Evolutionary conservation across 1,139 yeast species (phyloP).

Genomic region (Yarrowia galli): DNA sequence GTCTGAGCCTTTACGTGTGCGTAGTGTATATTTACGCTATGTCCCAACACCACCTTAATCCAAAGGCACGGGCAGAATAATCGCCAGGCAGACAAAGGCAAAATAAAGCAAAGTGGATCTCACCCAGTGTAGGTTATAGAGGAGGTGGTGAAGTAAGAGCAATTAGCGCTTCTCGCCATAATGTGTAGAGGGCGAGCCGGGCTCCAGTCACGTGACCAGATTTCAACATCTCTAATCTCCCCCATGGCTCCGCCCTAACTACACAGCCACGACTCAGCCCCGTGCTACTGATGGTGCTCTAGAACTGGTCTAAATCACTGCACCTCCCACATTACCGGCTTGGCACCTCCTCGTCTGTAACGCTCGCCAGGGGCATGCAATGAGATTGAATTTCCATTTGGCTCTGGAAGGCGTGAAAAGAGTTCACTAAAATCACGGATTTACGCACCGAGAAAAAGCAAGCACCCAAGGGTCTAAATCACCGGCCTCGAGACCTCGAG

Average conservation of each 20-base stretch:
- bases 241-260: too few relatives aligned
- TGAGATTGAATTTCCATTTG: conserved; percentile 12
- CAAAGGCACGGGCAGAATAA: conserved; percentile 18
- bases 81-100: not conserved
- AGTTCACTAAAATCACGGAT: conserved; percentile 17
- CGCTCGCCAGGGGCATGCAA: conserved; percentile 33
- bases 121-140: too few relatives aligned
- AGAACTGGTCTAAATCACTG: not conserved
- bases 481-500: too few relatives aligned
- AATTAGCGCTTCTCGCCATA: too few relatives aligned
- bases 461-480: not conserved
- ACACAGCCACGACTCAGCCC: conserved; percentile 3
- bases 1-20: conserved; percentile 16
- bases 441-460: conserved; percentile 32
- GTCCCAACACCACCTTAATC: conserved; percentile 21
- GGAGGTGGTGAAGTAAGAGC: too few relatives aligned
- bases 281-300: not conserved
- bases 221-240: not conserved
- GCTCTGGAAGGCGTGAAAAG: not conserved
- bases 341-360: conserved; percentile 29
- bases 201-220: not conserved
- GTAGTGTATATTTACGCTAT: not conserved
- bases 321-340: conserved; percentile 18
- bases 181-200: not conserved
- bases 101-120: not conserved